Evolutionary conservation across 257 asterid species (phyloP), one percentile per base, ranked within the genome.

Genomic region (Lavandula angustifolia): DNA sequence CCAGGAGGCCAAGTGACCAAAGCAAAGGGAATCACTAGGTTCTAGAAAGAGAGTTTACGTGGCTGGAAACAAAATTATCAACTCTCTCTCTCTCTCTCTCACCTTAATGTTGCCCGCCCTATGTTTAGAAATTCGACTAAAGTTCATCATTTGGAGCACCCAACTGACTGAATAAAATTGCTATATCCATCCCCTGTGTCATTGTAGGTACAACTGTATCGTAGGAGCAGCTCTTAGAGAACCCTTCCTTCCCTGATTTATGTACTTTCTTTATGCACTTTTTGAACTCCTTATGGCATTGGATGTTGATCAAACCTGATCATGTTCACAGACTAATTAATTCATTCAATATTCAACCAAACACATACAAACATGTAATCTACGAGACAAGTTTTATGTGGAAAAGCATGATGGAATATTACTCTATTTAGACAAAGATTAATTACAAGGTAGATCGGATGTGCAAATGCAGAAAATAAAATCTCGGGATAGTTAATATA

Each of bases 211-310:
- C 87, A 10, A 87, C 92, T 54, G 77, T 80, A 61, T 78, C 87
- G 57, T 86, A 88, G 0, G 92, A 83, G 50, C 98, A 91, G 42
- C 68, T 72, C 42, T 75, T 74, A 5, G 96, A 82, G 62, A 91
- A 91, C 31, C 98, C 96, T 6, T 41, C 68, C 77, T 87, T 92
- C 64, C 98, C 92, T 2, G 95, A 81, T 66, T 89, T 84, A 46
- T 82, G 88, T 33, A 89, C 95, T 74, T 76, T 79, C 78, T 69
- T 82, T 70, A 89, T 82, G 79, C 98, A 92, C 68, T 68, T 78
- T 82, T 85, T 92, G 85, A 89, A 92, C 73, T 89, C 84, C 80
- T 83, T 84, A 29, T 92, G 98, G 77, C 98, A 92, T 64, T 83
- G 84, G 7, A 91, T 78, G 71, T 78, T 82, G 11, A 78, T 80